Evolutionary conservation across 2,329 filamentous ascomycete genomes (phyloP).

Genomic region (Podosphaera fusca): DNA sequence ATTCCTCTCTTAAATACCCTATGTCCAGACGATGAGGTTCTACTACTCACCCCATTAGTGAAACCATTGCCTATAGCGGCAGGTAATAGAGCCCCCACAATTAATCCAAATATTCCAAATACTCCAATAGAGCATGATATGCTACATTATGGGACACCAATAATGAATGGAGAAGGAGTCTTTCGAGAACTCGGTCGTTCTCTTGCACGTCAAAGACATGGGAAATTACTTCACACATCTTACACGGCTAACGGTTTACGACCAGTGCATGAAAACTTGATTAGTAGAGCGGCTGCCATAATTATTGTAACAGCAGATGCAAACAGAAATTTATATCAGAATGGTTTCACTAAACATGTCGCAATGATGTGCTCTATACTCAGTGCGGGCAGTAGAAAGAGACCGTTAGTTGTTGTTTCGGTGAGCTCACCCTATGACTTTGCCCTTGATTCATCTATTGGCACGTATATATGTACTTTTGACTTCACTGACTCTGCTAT

Average conservation of each 20-base stretch:
- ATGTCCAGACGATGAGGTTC: conserved; percentile 66
- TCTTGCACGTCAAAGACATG: conserved; percentile 64
- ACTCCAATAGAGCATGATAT: conserved; percentile 25
- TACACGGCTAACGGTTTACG: conserved; percentile 86
- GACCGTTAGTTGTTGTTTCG: conserved; percentile 72
- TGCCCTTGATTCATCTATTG: conserved; percentile 72
- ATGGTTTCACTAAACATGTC: conserved; percentile 87
- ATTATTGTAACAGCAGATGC: conserved; percentile 85
- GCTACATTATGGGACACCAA: conserved; percentile 31
- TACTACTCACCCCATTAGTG: conserved; percentile 69
- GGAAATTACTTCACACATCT: conserved; percentile 76
- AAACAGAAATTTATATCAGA: conserved; percentile 80
- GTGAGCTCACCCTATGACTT: conserved; percentile 96
- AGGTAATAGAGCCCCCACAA: conserved; percentile 36
- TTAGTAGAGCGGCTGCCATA: conserved; percentile 68
- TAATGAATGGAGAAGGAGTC: conserved; percentile 83
- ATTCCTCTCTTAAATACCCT: conserved; percentile 63
- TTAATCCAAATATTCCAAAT: conserved; percentile 30
- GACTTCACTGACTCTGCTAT: conserved; percentile 89
- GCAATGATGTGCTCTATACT: conserved; percentile 85
- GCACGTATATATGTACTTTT: conserved; percentile 85
- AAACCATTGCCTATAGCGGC: conserved; percentile 83
- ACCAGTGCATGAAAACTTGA: conserved; percentile 80
- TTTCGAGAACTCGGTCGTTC: conserved; percentile 76
- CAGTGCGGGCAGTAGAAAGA: conserved; percentile 54